Evolutionary conservation across 768 basidiomycete genomes (phyloP).

Genomic region (Clitopilus hobsonii): DNA sequence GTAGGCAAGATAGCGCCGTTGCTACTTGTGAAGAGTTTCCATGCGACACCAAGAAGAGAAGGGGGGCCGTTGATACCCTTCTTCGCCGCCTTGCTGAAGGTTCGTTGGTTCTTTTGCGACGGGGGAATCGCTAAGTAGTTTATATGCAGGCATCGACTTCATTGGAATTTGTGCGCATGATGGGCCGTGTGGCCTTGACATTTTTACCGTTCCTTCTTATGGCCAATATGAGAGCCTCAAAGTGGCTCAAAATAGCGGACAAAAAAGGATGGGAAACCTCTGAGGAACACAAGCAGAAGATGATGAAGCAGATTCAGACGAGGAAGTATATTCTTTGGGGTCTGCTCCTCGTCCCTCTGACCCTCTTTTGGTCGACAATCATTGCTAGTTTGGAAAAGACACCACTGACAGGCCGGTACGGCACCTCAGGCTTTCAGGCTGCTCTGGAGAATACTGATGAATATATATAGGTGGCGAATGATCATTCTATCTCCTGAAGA

Average conservation of each 20-base stretch:
- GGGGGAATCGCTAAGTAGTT: not conserved
- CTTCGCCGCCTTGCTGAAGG: conserved; percentile 63
- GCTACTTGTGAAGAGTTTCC: conserved; percentile 21
- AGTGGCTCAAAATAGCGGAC: conserved; percentile 45
- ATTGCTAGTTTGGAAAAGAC: conserved; percentile 72
- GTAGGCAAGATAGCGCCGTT: not conserved
- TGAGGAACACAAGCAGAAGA: conserved; percentile 44
- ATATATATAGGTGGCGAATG: conserved; percentile 63
- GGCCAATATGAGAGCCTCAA: conserved; percentile 48
- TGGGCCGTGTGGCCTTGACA: conserved; percentile 67
- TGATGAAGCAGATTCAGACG: conserved; percentile 44
- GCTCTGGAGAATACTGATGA: not conserved
- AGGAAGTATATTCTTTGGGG: conserved; percentile 46
- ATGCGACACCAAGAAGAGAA: conserved; percentile 31
- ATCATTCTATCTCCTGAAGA: conserved; percentile 91
- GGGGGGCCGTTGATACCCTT: conserved; percentile 43
- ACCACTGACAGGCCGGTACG: conserved; percentile 82
- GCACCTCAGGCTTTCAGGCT: conserved; percentile 1
- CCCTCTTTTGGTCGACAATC: conserved; percentile 64
- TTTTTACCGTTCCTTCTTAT: conserved; percentile 68
- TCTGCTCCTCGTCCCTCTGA: conserved; percentile 56
- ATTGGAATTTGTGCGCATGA: conserved; percentile 65
- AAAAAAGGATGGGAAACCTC: conserved; percentile 46
- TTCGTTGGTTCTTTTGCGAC: conserved; percentile 19
- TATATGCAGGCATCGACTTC: conserved; percentile 64